Conservation (phyloP, 495 filamentous ascomycete species). For the Aspergillus baeticus region DNA sequence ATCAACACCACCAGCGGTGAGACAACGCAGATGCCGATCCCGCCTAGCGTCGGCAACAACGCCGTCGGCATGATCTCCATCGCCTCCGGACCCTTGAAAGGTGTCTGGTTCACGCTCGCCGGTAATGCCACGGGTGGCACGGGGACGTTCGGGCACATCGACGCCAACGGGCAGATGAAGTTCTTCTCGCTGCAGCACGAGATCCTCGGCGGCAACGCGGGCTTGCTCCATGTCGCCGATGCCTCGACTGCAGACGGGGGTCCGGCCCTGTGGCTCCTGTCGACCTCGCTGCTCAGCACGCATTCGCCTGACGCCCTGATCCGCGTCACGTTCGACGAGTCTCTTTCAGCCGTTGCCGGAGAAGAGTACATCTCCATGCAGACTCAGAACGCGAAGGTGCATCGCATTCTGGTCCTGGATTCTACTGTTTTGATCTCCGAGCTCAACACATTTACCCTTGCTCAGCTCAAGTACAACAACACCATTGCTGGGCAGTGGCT, state of each 20-base stretch:
- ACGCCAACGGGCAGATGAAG: slow-evolving; percentile 17
- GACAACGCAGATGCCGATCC: slow-evolving; percentile 20
- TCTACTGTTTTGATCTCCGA: background rate
- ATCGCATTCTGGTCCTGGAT: background rate
- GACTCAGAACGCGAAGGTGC: background rate
- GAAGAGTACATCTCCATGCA: slow-evolving; percentile 6
- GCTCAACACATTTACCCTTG: background rate
- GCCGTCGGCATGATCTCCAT: slow-evolving; percentile 23
- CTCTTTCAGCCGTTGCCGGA: slow-evolving; percentile 3
- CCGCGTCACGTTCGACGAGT: slow-evolving; percentile 19
- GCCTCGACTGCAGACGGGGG: slow-evolving; percentile 14
- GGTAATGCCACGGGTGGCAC: slow-evolving; percentile 24
- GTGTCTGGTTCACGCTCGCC: slow-evolving; percentile 24
- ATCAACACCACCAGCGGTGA: slow-evolving; percentile 22
- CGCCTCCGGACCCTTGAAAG: slow-evolving; percentile 14
- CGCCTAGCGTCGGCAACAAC: slow-evolving; percentile 23
- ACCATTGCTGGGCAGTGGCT: background rate
- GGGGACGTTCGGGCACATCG: slow-evolving; percentile 27
- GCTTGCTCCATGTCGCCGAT: slow-evolving; percentile 21
- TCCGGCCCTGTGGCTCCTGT: slow-evolving; percentile 23
- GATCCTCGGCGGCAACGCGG: slow-evolving; percentile 3
- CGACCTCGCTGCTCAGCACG: slow-evolving; percentile 24
- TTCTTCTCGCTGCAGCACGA: slow-evolving; percentile 10
- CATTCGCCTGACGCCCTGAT: slow-evolving; percentile 24
- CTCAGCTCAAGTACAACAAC: slow-evolving; percentile 2